Conservation (phyloP, 768 basidiomycete species). For the Chiua virens region DNA sequence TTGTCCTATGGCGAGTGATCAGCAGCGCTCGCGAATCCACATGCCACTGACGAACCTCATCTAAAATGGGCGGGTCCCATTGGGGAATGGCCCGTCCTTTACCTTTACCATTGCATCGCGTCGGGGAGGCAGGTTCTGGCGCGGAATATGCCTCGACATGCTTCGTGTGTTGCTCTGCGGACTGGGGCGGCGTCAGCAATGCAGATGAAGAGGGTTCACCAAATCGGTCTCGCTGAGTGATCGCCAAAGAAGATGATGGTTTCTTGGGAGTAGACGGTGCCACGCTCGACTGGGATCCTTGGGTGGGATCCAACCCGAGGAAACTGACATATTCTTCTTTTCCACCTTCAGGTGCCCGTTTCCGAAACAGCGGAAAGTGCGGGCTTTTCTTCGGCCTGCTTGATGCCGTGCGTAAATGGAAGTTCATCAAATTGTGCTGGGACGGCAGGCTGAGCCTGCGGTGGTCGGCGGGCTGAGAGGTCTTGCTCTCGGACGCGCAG, state of each 20-base stretch:
- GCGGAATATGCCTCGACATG: not conserved
- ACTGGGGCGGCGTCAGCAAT: constrained; percentile 24
- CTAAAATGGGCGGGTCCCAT: constrained; percentile 3
- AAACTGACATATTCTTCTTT: constrained; percentile 13
- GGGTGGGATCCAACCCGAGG: constrained; percentile 17
- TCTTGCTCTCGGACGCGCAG: constrained; percentile 2
- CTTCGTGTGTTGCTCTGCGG: not conserved
- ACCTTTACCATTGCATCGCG: constrained; percentile 26
- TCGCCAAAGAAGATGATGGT: not conserved
- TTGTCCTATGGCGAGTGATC: constrained; percentile 10
- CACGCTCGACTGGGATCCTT: constrained; percentile 2
- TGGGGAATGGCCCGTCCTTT: constrained; percentile 14
- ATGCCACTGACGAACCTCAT: constrained; percentile 5
- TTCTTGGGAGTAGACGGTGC: constrained; percentile 19
- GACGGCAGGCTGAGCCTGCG: not conserved
- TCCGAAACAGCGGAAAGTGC: too few relatives aligned
- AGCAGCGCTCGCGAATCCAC: not conserved
- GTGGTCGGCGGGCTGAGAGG: not conserved
- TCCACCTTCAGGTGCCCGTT: not conserved
- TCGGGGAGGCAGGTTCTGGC: constrained; percentile 20
- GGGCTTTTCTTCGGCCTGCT: not conserved
- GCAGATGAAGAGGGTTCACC: not conserved
- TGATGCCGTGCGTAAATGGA: constrained; percentile 15
- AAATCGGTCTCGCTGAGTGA: too few relatives aligned
- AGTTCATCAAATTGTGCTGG: constrained; percentile 2